phyloP scores from a whole-genome alignment of 441 rosid species.

The Syzygium syzygioides region DNA sequence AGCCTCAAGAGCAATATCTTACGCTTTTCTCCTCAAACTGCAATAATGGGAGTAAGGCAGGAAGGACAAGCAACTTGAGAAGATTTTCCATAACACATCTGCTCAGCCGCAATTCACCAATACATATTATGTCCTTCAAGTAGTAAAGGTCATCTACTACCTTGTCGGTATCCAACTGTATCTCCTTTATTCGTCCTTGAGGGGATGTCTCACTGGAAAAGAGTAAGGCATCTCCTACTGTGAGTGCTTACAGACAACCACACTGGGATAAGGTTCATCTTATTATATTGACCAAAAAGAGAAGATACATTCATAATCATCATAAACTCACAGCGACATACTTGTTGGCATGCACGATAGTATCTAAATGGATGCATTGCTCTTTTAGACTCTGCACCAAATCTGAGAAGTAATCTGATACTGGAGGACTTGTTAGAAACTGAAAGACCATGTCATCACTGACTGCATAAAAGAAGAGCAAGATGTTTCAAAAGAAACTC shows the following conservation, averaged over 20 bases:
- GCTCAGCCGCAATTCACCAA: constrained; percentile 41
- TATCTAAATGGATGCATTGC: constrained; percentile 43
- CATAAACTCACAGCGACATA: constrained; percentile 22
- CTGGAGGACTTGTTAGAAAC: constrained; percentile 54
- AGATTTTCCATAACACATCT: constrained; percentile 42
- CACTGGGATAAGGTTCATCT: not conserved
- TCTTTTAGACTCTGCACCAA: constrained; percentile 44
- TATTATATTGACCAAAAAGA: not conserved
- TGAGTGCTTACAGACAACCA: constrained; percentile 1
- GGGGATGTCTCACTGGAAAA: constrained; percentile 33
- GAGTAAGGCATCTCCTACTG: constrained; percentile 5
- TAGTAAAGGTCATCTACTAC: constrained; percentile 63
- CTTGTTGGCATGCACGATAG: constrained; percentile 36
- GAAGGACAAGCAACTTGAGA: constrained; percentile 42
- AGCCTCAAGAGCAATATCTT: constrained; percentile 20
- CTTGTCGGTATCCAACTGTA: constrained; percentile 47
- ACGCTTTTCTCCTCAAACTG: constrained; percentile 37
- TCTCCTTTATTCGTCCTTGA: constrained; percentile 23
- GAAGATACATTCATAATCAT: not conserved
- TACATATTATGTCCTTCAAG: constrained; percentile 52
- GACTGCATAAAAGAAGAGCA: constrained; percentile 40
- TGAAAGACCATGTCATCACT: constrained; percentile 53
- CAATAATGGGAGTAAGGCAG: constrained; percentile 41
- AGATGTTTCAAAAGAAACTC: constrained; percentile 5
- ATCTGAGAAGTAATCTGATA: constrained; percentile 52